Base-by-base conservation (phyloP, 495 filamentous ascomycete genomes). In the Thozetella sp. region DNA sequence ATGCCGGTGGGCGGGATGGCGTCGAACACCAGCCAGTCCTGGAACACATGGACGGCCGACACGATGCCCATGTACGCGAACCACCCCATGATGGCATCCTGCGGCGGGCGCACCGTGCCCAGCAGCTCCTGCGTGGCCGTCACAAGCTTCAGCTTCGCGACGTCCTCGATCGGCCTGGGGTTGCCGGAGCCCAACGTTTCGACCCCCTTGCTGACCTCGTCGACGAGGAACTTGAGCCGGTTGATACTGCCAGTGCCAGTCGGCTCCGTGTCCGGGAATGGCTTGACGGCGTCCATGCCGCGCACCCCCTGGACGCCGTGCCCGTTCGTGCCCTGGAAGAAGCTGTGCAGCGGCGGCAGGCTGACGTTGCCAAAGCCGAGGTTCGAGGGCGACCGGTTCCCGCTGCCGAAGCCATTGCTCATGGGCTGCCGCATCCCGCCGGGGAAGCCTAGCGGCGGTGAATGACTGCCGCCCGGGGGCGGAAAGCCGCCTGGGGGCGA, bases 1-100 rank as follows among this genome's bases (percentile, higher is more conserved):
- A 57, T 55, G 12, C 64, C 63, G 9, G 54, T 57, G 2, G 51
- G 22, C 9, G 74, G 72, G 22, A 77, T 72, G 20, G 50, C 50
- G 25, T 74, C 71, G 25, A 75, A 75, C 9, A 71, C 64, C 13
- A 66, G 57, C 72, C 73, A 77, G 53, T 70, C 54, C 48, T 66
- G 63, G 30, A 69, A 77, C 22, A 75, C 55, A 4, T 64, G 65
- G 15, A 74, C 63, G 27, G 67, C 69, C 0, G 69, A 71, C 2
- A 67, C 64, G 40, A 64, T 51, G 15, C 61, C 59, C 55, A 64
- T 67, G 22, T 61, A 59, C 48, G 54, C 48, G 37, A 71, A 71
- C 57, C 60, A 63, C 40, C 58, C 56, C 69, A 71, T 67, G 52
- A 71, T 65, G 22, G 54, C 27, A 23, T 71, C 69, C 15, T 52